Conservation (phyloP, 345 rosid genomes). For the Murraya koenigii region DNA sequence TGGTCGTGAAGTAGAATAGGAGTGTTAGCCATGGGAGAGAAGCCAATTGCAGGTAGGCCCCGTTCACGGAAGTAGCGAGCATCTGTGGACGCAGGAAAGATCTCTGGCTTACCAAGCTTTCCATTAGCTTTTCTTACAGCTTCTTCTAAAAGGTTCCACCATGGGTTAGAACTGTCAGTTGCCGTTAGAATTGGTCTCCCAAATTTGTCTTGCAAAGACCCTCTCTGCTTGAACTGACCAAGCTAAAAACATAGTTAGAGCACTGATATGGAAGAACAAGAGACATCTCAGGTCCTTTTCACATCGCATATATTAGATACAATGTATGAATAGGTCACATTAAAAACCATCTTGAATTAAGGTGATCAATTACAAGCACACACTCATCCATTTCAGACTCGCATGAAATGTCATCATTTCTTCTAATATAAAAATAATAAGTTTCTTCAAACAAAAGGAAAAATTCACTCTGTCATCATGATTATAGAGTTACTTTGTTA, state of each 20-base stretch:
- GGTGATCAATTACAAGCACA: background rate
- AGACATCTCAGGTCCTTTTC: background rate
- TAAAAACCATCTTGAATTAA: background rate
- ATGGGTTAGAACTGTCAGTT: constrained; percentile 67
- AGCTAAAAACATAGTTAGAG: constrained; percentile 30
- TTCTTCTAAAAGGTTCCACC: constrained; percentile 85
- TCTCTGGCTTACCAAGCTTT: constrained; percentile 66
- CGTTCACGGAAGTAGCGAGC: constrained; percentile 61
- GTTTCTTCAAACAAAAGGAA: background rate
- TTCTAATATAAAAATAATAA: background rate
- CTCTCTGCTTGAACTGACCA: constrained; percentile 85
- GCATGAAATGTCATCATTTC: background rate
- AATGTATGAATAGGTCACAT: background rate
- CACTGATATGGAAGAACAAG: background rate
- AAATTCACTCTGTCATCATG: too few relatives aligned
- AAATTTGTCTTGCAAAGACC: constrained; percentile 22
- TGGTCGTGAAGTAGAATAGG: constrained; percentile 90
- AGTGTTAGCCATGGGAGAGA: constrained; percentile 91
- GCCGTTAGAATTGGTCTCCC: constrained; percentile 67
- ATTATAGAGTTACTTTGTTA: too few relatives aligned
- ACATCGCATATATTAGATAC: background rate
- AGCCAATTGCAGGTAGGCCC: constrained; percentile 85
- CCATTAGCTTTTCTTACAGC: constrained; percentile 76
- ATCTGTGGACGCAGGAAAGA: constrained; percentile 91
- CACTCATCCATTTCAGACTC: background rate